These are phyloP conservation scores for Tuber brumale DNA, from an alignment of 495 filamentous ascomycete genomes.

Conservation along the genomic window DNA sequence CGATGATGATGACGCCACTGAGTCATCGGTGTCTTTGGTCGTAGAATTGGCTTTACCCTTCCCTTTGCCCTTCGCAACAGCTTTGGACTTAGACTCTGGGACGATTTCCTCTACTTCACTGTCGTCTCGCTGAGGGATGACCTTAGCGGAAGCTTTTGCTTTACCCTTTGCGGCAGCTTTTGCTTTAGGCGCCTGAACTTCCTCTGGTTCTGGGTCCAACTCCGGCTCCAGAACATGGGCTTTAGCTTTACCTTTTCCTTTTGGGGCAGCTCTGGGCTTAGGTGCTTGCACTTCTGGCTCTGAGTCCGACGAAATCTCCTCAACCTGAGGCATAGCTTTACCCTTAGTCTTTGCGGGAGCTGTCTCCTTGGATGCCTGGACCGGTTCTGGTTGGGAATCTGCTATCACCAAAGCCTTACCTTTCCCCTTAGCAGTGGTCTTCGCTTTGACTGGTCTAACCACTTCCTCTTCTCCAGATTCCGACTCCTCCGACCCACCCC, in stretches of 20 bases:
- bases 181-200: conserved; percentile 9
- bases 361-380: conserved; percentile 1
- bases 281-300: conserved; percentile 5
- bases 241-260: conserved; percentile 1
- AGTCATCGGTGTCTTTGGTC: conserved; percentile 9
- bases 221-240: conserved; percentile 7
- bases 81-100: conserved; percentile 7
- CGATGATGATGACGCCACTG: conserved; percentile 2
- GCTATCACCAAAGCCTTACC: not conserved
- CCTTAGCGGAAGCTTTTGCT: not conserved
- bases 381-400: not conserved
- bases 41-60: conserved; percentile 13
- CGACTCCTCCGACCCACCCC: not conserved
- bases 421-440: conserved; percentile 2
- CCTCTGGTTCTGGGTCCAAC: conserved; percentile 1
- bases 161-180: conserved; percentile 10
- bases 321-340: not conserved
- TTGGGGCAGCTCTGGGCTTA: conserved; percentile 3
- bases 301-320: conserved; percentile 1
- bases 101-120: conserved; percentile 7
- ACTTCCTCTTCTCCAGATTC: conserved; percentile 9
- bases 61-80: conserved; percentile 6
- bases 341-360: not conserved
- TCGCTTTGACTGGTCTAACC: conserved; percentile 10
- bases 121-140: conserved; percentile 6